These are phyloP conservation scores for Cochlearia excelsa DNA, from an alignment of 345 rosid species.

Conservation along the genomic window DNA sequence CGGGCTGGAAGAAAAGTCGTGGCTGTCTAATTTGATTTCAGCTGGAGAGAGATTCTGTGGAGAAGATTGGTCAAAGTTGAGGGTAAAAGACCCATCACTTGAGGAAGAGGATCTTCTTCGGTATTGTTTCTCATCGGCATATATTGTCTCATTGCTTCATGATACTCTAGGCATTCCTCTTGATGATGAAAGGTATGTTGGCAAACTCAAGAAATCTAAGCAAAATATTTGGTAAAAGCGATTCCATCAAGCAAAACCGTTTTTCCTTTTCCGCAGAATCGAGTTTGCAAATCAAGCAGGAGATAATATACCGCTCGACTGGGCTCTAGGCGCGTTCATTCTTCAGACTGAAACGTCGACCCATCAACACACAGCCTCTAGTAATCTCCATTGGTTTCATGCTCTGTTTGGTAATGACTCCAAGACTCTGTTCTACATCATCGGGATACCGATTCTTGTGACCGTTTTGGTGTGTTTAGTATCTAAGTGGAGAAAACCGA, in stretches of 20 bases:
- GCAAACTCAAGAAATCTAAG: conserved; percentile 6
- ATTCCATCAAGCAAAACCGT: background rate
- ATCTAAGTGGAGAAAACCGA: conserved; percentile 78
- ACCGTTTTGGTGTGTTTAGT: conserved; percentile 53
- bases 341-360: conserved; percentile 45
- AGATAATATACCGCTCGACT: conserved; percentile 66
- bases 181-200: conserved; percentile 45
- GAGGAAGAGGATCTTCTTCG: conserved; percentile 66
- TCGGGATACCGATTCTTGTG: conserved; percentile 45
- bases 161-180: conserved; percentile 70
- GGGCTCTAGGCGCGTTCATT: conserved; percentile 95
- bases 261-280: conserved; percentile 42
- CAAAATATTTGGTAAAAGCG: background rate
- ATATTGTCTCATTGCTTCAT: conserved; percentile 83
- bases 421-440: conserved; percentile 42
- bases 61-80: conserved; percentile 80
- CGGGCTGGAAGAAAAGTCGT: conserved; percentile 50
- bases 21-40: conserved; percentile 53
- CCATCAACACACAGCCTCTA: conserved; percentile 24
- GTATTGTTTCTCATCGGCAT: conserved; percentile 94
- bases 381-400: conserved; percentile 46
- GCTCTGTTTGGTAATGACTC: conserved; percentile 47
- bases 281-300: conserved; percentile 62
- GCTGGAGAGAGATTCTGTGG: conserved; percentile 79
- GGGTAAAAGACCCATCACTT: conserved; percentile 53